These are phyloP conservation scores for Gonium pectorale DNA, from an alignment of 139 green algal species.

Conservation along the genomic window DNA sequence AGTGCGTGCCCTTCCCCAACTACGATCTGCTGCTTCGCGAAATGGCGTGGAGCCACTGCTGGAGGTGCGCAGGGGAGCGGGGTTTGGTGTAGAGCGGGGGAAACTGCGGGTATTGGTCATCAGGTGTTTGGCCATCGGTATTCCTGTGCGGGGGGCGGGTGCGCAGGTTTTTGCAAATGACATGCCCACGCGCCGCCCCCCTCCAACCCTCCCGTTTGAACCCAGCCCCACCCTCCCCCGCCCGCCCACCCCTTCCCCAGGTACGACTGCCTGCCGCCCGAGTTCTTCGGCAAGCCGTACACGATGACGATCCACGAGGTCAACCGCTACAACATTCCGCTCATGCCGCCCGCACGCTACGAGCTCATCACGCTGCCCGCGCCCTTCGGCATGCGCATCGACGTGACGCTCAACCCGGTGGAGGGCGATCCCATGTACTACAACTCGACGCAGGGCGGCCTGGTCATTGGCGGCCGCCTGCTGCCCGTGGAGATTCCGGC, in stretches of 20 bases:
- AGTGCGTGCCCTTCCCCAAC: conserved; percentile 25
- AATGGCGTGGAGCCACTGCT: conserved; percentile 27
- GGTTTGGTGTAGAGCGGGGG: no score
- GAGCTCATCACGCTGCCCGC: background rate
- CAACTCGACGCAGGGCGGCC: background rate
- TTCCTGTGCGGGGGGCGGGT: no score
- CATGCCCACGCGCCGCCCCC: no score
- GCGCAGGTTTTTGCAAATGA: no score
- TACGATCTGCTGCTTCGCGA: conserved; percentile 3
- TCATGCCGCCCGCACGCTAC: conserved; percentile 8
- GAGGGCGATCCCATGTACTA: background rate
- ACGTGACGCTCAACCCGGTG: background rate
- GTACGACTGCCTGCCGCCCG: background rate
- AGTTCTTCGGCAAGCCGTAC: conserved; percentile 34
- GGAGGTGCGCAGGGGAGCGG: no score
- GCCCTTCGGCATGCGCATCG: conserved; percentile 29
- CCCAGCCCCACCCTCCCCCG: background rate
- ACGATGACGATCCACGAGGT: conserved; percentile 9
- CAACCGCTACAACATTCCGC: conserved; percentile 43
- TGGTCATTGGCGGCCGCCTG: background rate
- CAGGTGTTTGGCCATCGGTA: no score
- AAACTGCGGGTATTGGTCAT: no score
- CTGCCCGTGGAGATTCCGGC: background rate
- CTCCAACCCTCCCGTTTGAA: background rate
- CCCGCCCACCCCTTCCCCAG: background rate